Percentiles rank a stretch among this genome's conserved stretches.
phyloP scores from a whole-genome alignment of 2,329 filamentous ascomycete genomes.

The Colletotrichum tabaci region DNA sequence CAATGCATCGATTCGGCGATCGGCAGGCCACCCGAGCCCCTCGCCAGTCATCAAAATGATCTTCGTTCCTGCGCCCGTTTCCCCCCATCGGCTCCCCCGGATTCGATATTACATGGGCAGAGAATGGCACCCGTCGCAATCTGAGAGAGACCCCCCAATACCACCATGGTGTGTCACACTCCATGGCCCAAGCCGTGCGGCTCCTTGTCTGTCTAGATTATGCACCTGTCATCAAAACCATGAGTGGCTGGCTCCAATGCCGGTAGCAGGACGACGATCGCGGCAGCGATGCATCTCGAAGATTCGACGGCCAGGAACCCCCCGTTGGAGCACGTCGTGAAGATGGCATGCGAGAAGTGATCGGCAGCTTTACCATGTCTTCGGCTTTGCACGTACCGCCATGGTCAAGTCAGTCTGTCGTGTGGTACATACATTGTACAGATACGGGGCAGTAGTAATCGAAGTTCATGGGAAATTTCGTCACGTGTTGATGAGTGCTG shows the following conservation, averaged over 20 bases:
- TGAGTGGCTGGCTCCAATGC: neutral
- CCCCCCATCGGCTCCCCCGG: constrained; percentile 19
- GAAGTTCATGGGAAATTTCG: neutral
- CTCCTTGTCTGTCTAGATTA: constrained; percentile 6
- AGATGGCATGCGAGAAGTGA: neutral
- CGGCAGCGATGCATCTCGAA: constrained; percentile 6
- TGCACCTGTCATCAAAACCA: neutral
- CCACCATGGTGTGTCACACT: neutral
- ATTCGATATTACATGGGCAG: constrained; percentile 6
- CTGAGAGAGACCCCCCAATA: neutral
- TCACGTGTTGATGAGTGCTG: neutral
- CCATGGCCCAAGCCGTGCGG: neutral
- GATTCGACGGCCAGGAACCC: neutral
- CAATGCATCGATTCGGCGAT: neutral
- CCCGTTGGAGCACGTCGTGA: neutral
- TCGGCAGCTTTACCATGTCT: constrained; percentile 4
- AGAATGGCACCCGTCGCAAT: neutral
- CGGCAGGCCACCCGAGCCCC: neutral
- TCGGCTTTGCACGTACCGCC: neutral
- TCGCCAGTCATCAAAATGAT: neutral
- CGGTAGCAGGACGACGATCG: constrained; percentile 14
- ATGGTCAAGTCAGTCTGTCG: neutral
- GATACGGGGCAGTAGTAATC: neutral
- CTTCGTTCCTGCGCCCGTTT: neutral
- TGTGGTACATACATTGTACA: too few species aligned